Evolutionary conservation across 768 basidiomycete species (phyloP), one percentile per base, ranked within the genome.

Genomic region (Pleurotus tuber-regium): DNA sequence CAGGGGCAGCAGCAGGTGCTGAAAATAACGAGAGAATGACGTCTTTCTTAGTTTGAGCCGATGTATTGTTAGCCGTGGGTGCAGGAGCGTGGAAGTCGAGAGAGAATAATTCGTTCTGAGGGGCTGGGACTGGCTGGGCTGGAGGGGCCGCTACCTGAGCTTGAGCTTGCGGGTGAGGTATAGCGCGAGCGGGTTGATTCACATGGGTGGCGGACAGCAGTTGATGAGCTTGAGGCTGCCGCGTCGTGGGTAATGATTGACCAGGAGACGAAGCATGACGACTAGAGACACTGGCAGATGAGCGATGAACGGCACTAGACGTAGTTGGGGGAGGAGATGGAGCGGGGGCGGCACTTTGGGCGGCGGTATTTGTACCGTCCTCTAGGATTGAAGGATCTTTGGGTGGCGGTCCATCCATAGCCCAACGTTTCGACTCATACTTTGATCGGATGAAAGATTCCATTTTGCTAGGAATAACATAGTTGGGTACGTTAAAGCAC

Each of bases 381-480:
- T 92, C 93, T 11, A 98, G 76, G 0, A 80, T 70, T 14, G 87
- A 84, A 2, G 95, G 96, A 66, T 98, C 90, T 0, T 70, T 62
- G 0, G 96, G 96, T 0, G 78, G 82, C 11, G 90, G 87, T 0
- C 90, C 93, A n/a, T 95, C 89, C 68, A 87, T 71, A 2, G 95
- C 96, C 96, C 96, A 99, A 52, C 96, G 77, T 21, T 80, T 78
- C 2, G 88, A 83, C 68, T 99, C 96, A 66, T 99, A 99, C 67
- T 99, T 98, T 18, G 91, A 94, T 43, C 96, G 87, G 54, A 98
- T 89, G 69, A 94, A 98, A 0, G 91, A 93, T 52, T 98, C 96
- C 77, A 98, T 94, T 80, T 98, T 98, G 66, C 95, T 96, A 63
- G n/a, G 51, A 18, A 41, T n/a, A n/a, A n/a, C n/a, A n/a, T n/a